Conservation (phyloP, 768 basidiomycete genomes). For the Boletus edulis region DNA sequence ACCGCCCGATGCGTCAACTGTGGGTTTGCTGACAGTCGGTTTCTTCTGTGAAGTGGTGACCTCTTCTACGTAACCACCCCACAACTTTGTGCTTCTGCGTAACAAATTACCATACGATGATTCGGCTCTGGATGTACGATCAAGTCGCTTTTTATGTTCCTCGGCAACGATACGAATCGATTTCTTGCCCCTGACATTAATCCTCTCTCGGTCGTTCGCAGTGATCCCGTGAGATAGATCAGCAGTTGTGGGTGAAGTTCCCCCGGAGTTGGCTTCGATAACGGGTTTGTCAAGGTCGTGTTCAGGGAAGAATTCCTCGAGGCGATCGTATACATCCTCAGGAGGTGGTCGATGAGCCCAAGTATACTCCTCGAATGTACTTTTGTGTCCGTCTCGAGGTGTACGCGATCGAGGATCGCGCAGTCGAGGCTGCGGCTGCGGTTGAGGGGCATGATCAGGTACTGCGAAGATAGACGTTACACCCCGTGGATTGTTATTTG, state of each 20-base stretch:
- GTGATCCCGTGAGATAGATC: slow-evolving; percentile 47
- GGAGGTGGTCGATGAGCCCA: slow-evolving; percentile 91
- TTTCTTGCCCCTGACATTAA: slow-evolving; percentile 67
- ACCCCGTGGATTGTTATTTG: slow-evolving; percentile 13
- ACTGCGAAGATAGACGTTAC: slow-evolving; percentile 20
- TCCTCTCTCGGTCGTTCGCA: slow-evolving; percentile 34
- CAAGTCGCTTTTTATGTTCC: slow-evolving; percentile 77
- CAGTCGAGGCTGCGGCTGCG: slow-evolving; percentile 11
- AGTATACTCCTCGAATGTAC: slow-evolving; percentile 67
- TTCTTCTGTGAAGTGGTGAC: slow-evolving; percentile 75
- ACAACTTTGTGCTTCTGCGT: slow-evolving; percentile 89
- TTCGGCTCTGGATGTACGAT: slow-evolving; percentile 64
- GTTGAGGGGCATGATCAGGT: slow-evolving; percentile 13
- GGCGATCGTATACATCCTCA: slow-evolving; percentile 88
- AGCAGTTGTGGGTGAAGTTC: slow-evolving; percentile 68
- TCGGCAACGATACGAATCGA: slow-evolving; percentile 91
- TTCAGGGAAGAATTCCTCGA: slow-evolving; percentile 94
- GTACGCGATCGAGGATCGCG: slow-evolving; percentile 25
- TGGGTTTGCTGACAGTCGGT: slow-evolving; percentile 37
- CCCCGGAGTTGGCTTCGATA: slow-evolving; percentile 80
- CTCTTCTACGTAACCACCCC: slow-evolving; percentile 92
- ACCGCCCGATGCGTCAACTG: slow-evolving; percentile 61
- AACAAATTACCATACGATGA: slow-evolving; percentile 49
- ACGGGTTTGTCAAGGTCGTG: slow-evolving; percentile 96
- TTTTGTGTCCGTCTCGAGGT: slow-evolving; percentile 28